Conservation (phyloP, 768 basidiomycete species). For the Xanthoconium purpureum region DNA sequence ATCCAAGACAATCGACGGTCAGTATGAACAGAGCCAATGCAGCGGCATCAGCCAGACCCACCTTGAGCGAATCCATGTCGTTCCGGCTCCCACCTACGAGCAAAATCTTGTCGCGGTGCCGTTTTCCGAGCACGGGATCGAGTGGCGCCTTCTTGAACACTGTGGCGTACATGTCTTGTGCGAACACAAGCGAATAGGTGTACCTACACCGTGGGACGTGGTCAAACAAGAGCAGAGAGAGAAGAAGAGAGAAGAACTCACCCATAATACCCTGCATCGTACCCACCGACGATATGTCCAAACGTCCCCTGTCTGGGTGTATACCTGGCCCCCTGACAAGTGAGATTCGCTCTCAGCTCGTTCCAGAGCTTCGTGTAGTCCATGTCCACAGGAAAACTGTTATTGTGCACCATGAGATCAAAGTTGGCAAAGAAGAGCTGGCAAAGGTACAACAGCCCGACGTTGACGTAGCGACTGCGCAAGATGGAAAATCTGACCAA, state of each 20-base stretch:
- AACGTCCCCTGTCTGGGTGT: constrained; percentile 73
- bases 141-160: constrained; percentile 82
- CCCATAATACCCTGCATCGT: constrained; percentile 64
- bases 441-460: constrained; percentile 65
- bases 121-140: constrained; percentile 59
- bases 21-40: no score
- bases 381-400: constrained; percentile 43
- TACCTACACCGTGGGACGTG: constrained; percentile 36
- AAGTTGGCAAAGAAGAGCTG: constrained; percentile 72
- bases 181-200: constrained; percentile 69
- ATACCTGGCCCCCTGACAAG: constrained; percentile 54
- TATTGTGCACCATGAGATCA: constrained; percentile 24
- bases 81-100: constrained; percentile 73
- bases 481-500: constrained; percentile 20
- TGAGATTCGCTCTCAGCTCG: constrained; percentile 63
- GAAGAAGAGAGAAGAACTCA: constrained; percentile 31
- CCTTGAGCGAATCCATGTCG: constrained; percentile 45
- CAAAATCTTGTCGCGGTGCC: constrained; percentile 76
- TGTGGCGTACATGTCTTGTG: constrained; percentile 60
- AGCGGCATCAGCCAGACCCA: not conserved
- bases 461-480: constrained; percentile 68
- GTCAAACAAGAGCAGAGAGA: not conserved
- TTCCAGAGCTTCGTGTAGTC: constrained; percentile 85
- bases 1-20: no score
- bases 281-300: constrained; percentile 74